Evolutionary conservation across 2,329 filamentous ascomycete species (phyloP), one percentile per base, ranked within the genome.

Genomic region (Fusarium sp.): DNA sequence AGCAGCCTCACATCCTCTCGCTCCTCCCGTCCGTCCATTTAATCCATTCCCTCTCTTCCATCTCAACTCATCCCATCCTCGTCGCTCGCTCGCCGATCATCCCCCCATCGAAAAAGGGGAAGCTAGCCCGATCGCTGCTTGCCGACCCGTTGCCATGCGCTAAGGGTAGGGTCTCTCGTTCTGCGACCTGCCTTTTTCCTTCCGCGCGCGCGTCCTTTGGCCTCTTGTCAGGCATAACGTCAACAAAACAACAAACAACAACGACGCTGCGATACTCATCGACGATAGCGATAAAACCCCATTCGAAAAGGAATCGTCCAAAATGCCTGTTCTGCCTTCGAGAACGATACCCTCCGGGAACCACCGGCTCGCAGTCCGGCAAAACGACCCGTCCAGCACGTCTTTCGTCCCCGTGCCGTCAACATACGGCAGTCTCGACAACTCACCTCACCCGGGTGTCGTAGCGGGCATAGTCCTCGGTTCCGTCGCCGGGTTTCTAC

Each of bases 401-500:
- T 64, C 73, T 25, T 77, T 77, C 50, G 71, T 74, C 57, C 69
- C 79, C 53, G 75, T 82, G 59, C 80, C 81, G 13, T 70, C 77
- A 29, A 71, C 74, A 7, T 82, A 82, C 74, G 76, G 75, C 65
- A 66, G 65, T 18, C 69, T 76, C 20, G 51, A 78, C 54, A 81
- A 67, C 76, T 86, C 74, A 69, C 83, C 77, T 72, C 74, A 72
- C 16, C 85, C 83, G 0, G 82, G 79, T 63, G 77, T 78, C 54
- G 75, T 84, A 13, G 82, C 77, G 9, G 83, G 78, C 69, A 82
- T 84, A 62, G 81, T 83, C 4, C 77, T 84, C 55, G 83, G 82
- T 67, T 79, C 81, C 42, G 79, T 84, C 51, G 81, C 78, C 27
- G 86, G 82, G 57, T 85, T 88, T 75, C 75, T 88, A 31, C 78